Base-by-base conservation (phyloP, 139 green algal genomes). In the Auxenochlorella pyrenoidosa region DNA sequence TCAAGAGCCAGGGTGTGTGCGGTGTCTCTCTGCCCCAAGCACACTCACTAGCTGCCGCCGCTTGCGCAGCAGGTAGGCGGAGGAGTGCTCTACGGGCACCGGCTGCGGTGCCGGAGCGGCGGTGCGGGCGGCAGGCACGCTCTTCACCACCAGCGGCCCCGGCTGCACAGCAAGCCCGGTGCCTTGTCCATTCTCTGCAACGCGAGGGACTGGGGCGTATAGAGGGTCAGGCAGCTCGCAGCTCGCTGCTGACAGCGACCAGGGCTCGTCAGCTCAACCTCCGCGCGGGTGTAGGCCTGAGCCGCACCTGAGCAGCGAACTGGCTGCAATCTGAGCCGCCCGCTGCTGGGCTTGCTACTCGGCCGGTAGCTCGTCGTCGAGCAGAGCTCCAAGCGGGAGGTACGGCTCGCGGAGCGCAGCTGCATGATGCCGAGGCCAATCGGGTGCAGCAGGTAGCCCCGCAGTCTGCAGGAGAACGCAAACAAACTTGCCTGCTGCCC, bases 51-150 rank as follows among this genome's bases (percentile, higher is more conserved):
- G 28, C 24, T 86, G n/a, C 51, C 47, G 63, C 60, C 78, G 63
- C 30, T 44, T 89, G 5, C 58, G 79, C 26, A 90, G 38, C n/a
- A 90, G 47, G 43, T 72, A 90, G 34, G 87, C 59, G 10, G 87
- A 90, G 1, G 77, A 87, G 63, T 90, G 87, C 60, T 90, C 87
- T 0, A 90, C 72, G 34, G 87, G 87, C 16, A 89, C 59, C 38
- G 73, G 26, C 73, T 91, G 60, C 5, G 88, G 88, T 51, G 88
- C 59, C 12, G 81, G 34, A 10, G 81, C 87, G 21, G 87, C 65
- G 51, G 70, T 12, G 40, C 87, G 85, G 22, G 83, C 30, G 21
- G 24, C n/a, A 16, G 73, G 71, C n/a, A 79, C 41, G 59, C 75
- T 79, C 41, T 80, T 68, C 44, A 88, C 80, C n/a, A 91, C 75